Evolutionary conservation across 179 eudicot genomes (phyloP), one percentile per base, ranked within the genome.

Genomic region (Silene coronaria): DNA sequence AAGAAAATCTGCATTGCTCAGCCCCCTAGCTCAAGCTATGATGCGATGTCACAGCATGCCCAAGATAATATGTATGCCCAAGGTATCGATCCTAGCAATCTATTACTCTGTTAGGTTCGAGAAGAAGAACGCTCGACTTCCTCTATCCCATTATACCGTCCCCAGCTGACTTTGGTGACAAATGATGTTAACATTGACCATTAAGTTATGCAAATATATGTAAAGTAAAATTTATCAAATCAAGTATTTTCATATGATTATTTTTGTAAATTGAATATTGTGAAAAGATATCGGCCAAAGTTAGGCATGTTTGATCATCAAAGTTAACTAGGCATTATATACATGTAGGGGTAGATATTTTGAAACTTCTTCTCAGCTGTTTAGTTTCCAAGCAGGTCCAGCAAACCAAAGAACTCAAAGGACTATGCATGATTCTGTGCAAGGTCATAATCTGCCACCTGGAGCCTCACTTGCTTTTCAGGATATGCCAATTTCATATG

Each of bases 1-100:
- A 93, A 95, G 81, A 95, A 85, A 75, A 82, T 86, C 45, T 89
- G 88, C 82, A 78, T 87, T 63, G 96, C 89, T 70, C 80, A 87
- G 78, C 83, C 84, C 64, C 87, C 90, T 6, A 84, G 81, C 80
- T 90, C 94, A 71, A 80, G 81, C 75, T 84, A 78, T 82, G 83
- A 81, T 76, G 13, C 68, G 27, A 70, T 85, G 78, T 78, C 81
- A 63, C 95, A 83, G 58, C 80, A 85, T 78, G 82, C 71, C 68
- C 86, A 80, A 82, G 95, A 85, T 79, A 89, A 81, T 80, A 36
- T 79, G 48, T 68, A 79, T 27, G 27, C 74, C 59, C 97, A 95
- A 77, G 88, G 86, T 83, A 82, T 81, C 73, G 77, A 62, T 78
- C 70, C 84, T 72, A 82, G 70, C 79, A 76, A 77, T 22, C 59